phyloP scores from a whole-genome alignment of 2,329 filamentous ascomycete species.

The Calonectria henricotiae region DNA sequence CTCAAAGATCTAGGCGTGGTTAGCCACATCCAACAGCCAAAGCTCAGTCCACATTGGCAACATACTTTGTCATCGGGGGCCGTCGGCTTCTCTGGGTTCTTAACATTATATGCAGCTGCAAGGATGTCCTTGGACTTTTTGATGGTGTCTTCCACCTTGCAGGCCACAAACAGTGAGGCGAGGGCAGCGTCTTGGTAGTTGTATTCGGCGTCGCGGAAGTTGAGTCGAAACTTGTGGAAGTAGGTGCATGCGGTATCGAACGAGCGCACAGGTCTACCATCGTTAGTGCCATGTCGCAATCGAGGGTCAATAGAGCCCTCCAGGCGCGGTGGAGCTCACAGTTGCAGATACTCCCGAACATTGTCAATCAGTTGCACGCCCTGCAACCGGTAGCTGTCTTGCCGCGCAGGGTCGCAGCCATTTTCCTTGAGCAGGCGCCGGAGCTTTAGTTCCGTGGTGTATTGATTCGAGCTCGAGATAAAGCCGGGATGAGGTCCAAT shows the following conservation, averaged over 20 bases:
- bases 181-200: constrained; percentile 89
- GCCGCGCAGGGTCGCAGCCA: constrained; percentile 82
- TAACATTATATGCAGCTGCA: constrained; percentile 90
- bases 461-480: constrained; percentile 74
- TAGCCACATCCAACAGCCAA: not conserved
- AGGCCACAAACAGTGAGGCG: constrained; percentile 91
- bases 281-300: constrained; percentile 34
- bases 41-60: constrained; percentile 45
- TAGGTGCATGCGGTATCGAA: constrained; percentile 94
- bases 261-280: constrained; percentile 84
- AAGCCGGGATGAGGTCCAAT: constrained; percentile 66
- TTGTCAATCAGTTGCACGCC: constrained; percentile 92
- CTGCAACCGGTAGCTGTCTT: constrained; percentile 86
- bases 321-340: constrained; percentile 67
- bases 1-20: constrained; percentile 79
- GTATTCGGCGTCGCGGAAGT: constrained; percentile 89
- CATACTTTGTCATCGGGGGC: constrained; percentile 86
- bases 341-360: constrained; percentile 82
- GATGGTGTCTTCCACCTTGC: constrained; percentile 97
- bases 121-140: constrained; percentile 97
- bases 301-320: too few relatives aligned
- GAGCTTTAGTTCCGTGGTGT: constrained; percentile 86
- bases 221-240: constrained; percentile 93
- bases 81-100: constrained; percentile 77
- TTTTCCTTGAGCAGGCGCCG: constrained; percentile 80